Conservation (phyloP, 768 basidiomycete genomes). For the Leccinum obscurum region DNA sequence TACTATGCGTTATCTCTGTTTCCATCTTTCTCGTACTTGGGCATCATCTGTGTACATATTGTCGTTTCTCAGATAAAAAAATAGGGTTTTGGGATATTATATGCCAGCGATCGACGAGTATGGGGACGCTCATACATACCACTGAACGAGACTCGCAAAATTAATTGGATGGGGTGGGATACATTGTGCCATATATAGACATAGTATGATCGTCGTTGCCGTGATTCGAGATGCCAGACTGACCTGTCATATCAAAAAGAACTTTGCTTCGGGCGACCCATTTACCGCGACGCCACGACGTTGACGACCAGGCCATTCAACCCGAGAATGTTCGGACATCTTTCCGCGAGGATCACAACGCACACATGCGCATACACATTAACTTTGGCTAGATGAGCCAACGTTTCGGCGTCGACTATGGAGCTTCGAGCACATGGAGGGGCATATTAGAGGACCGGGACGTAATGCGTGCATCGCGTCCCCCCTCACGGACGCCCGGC, state of each 20-base stretch:
- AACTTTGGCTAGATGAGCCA: constrained; percentile 3
- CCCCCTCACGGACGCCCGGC: neutral
- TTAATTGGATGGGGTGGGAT: neutral
- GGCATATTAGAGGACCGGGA: neutral
- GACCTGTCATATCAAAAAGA: constrained; percentile 2
- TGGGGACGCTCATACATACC: neutral
- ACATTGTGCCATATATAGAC: constrained; percentile 3
- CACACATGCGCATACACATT: constrained; percentile 1
- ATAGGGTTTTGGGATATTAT: neutral
- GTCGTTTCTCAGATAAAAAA: neutral
- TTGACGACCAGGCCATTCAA: constrained; percentile 3
- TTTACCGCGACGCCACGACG: constrained; percentile 9
- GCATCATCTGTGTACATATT: constrained; percentile 1
- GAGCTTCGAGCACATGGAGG: constrained; percentile 15
- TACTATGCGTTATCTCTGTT: neutral
- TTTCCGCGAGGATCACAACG: constrained; percentile 12
- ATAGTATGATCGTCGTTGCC: constrained; percentile 19
- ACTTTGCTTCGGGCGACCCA: constrained; percentile 3
- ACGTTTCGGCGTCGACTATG: constrained; percentile 2
- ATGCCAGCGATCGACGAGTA: neutral
- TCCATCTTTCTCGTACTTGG: neutral
- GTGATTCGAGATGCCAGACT: constrained; percentile 14
- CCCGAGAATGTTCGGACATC: constrained; percentile 2
- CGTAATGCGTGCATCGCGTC: constrained; percentile 11
- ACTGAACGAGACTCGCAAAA: neutral